Base-by-base conservation (phyloP, 805 yeast genomes). In the Saccharomycopsis malanga region DNA sequence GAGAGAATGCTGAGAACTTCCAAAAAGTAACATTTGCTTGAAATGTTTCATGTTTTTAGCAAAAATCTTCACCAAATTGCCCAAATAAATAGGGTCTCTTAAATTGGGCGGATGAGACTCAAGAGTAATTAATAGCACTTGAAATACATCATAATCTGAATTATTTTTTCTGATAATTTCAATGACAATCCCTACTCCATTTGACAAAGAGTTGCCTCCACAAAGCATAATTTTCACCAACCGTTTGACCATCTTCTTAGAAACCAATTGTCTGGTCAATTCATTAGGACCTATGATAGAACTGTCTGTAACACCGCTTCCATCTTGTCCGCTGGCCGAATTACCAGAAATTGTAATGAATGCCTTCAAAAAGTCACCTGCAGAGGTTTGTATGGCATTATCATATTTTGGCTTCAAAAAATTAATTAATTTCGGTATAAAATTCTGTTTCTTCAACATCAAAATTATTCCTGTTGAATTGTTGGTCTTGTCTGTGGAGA, bases 231-330 rank as follows among this genome's bases (percentile, higher is more conserved):
- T 78, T 17, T 77, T 65, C 22, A 89, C 84, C 54, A 93, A 69
- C 51, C 74, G 72, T 50, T 74, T 69, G 56, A 88, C 74, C 51
- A 85, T 76, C 34, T 75, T 72, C 36, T 80, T 80, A 15, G 94
- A 82, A 12, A 89, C 97, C 27, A 93, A 71, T 62, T 91, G 91
- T 54, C 98, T 74, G 2, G 96, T 87, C 34, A 93, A 71, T 60
- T 87, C 96, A 60, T 93, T 93, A 1, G 98, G 98, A 1, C 98
- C 98, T 46, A 93, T 86, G 7, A 95, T 85, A 2, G 95, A 84
- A 56, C 76, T 83, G 43, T 83, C 80, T 39, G 87, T 84, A 53
- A 86, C 88, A 49, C 87, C 87, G 40, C 87, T 85, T 56, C 77
- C 82, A 44, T 82, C 79, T 37, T 87, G 85, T 52, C 86, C 89